Evolutionary conservation across 2,329 filamentous ascomycete species (phyloP), one percentile per base, ranked within the genome.

Genomic region (Dothiorella sarmentorum): DNA sequence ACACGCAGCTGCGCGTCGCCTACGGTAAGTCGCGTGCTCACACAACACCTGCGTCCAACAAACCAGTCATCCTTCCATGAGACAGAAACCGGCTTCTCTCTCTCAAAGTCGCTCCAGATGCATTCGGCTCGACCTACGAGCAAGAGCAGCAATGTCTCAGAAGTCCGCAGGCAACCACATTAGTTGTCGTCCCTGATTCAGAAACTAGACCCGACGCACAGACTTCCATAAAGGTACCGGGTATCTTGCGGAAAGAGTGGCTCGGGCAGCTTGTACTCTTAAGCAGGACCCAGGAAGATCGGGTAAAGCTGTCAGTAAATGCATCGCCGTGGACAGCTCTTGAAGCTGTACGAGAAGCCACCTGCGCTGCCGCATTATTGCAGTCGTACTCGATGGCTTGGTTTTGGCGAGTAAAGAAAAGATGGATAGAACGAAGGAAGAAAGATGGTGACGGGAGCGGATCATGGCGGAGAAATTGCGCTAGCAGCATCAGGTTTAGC

Each of bases 101-200:
- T 18, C 62, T 66, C 18, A 61, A 55, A 29, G 31, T 52, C 11
- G 59, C 60, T 9, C 65, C 65, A 0, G 51, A 61, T 4, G 61
- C 60, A 6, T 67, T 65, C 53, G 63, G 60, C 3, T 67, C 65
- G 22, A 64, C 59, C 9, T 62, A 63, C 51, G 44, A 43, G n/a
- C 45, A 29, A n/a, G 56, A 73, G 70, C 67, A 44, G 58, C 65
- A 69, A 20, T 38, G 63, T 10, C 60, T 65, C 18, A 60, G 49
- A 17, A 65, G 64, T 27, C 60, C 63, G 4, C 27, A 53, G 7
- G 63, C 63, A 7, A 61, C 52, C 35, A 64, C 63, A 2, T 61
- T 64, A 22, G 53, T 63, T 29, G 63, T 61, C 1, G 17, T 61
- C 4, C 22, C 40, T 15, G 24, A n/a, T 29, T 15, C 31, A 26